Percentiles rank a stretch among this genome's conserved stretches.
Evolutionary conservation across 2,329 filamentous ascomycete species (phyloP).

Genomic region (Exutisphaerella laricina): DNA sequence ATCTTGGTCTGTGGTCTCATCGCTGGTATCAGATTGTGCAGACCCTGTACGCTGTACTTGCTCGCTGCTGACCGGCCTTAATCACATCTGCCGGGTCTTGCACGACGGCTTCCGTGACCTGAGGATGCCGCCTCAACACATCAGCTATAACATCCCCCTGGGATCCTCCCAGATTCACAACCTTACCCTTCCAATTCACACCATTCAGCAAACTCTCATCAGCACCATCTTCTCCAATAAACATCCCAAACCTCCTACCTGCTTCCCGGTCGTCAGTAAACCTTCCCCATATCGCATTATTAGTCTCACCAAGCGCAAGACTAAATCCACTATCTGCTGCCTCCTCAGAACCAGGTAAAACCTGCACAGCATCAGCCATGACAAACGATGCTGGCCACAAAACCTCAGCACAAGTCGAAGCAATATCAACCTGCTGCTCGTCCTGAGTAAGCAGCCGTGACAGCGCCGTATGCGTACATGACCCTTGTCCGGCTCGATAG

Average conservation of each 20-base stretch:
- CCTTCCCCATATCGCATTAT: constrained; percentile 1
- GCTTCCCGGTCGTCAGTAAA: constrained; percentile 1
- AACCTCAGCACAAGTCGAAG: not conserved
- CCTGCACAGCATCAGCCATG: constrained; percentile 4
- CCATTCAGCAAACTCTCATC: constrained; percentile 1
- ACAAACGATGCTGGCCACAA: not conserved
- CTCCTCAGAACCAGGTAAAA: constrained; percentile 5
- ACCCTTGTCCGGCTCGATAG: constrained; percentile 1
- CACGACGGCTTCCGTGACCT: constrained; percentile 3
- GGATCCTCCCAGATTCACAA: constrained; percentile 5
- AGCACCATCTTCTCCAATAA: constrained; percentile 1
- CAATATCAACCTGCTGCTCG: not conserved
- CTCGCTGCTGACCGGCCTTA: constrained; percentile 5
- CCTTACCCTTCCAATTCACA: constrained; percentile 2
- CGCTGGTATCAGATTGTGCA: constrained; percentile 15
- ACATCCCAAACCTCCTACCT: constrained; percentile 1
- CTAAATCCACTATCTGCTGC: constrained; percentile 1
- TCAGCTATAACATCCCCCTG: constrained; percentile 5
- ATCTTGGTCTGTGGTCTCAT: constrained; percentile 20
- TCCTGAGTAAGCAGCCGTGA: constrained; percentile 6
- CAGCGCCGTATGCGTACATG: constrained; percentile 7
- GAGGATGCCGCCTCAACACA: constrained; percentile 1
- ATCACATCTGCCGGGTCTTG: constrained; percentile 2
- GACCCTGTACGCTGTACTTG: constrained; percentile 17
- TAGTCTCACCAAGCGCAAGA: not conserved